Percentiles rank a stretch among this genome's conserved stretches.
Evolutionary conservation across 306 rosid species (phyloP).

Genomic region (Vigna mungo): DNA sequence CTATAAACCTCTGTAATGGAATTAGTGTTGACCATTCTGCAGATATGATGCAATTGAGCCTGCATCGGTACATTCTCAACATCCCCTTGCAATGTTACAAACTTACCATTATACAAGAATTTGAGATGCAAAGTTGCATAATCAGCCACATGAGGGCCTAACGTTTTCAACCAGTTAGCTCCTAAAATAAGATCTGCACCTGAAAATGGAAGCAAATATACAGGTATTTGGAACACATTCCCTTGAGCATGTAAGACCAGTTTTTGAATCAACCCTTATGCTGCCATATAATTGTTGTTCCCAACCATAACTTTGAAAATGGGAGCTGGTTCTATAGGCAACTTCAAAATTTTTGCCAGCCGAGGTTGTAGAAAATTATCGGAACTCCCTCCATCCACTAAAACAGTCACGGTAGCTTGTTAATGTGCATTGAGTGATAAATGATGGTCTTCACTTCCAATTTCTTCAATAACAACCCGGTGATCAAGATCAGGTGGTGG

Average conservation of each 20-base stretch:
- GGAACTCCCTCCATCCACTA: not conserved
- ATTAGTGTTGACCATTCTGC: no score
- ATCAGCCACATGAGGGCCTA: not conserved
- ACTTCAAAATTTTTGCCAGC: not conserved
- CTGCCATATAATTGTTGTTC: not conserved
- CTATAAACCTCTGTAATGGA: no score
- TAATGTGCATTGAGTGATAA: no score
- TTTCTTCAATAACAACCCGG: no score
- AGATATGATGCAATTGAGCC: no score
- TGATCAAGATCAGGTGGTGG: no score
- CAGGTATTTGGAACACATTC: not conserved
- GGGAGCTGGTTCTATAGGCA: not conserved
- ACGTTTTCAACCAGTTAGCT: not conserved
- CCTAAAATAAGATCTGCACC: not conserved
- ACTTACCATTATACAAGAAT: not conserved
- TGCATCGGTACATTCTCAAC: no score
- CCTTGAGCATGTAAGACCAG: not conserved
- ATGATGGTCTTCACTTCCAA: no score
- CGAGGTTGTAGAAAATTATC: not conserved
- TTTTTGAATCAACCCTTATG: not conserved
- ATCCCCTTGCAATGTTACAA: not conserved
- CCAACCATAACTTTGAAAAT: not conserved
- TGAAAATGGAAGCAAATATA: not conserved
- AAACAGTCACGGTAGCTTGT: not conserved
- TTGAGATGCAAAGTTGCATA: not conserved